phyloP scores from a whole-genome alignment of 2,329 filamentous ascomycete species.

The Arachnomyces sp. region DNA sequence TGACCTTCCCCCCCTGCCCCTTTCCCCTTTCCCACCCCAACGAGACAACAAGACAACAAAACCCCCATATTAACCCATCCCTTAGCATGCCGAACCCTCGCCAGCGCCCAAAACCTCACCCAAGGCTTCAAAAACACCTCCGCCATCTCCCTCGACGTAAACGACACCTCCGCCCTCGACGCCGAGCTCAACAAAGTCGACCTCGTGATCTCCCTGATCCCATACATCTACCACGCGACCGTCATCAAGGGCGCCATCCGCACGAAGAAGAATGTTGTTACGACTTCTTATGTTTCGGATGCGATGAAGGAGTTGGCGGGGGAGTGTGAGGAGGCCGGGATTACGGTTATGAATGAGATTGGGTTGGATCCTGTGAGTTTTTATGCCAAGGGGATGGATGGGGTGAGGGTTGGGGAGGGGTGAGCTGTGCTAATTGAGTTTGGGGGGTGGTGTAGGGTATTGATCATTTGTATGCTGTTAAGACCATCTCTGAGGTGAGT shows the following conservation, averaged over 20 bases:
- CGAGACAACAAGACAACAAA: too few relatives aligned
- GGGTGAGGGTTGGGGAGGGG: background rate
- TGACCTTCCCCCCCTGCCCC: background rate
- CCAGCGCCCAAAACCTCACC: conserved; percentile 65
- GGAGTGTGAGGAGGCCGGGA: conserved; percentile 77
- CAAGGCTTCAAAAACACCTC: conserved; percentile 62
- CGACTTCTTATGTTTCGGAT: conserved; percentile 85
- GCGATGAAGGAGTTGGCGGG: conserved; percentile 85
- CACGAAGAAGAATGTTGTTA: conserved; percentile 92
- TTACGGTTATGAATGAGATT: conserved; percentile 97
- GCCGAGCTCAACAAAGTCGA: conserved; percentile 71
- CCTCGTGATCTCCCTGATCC: conserved; percentile 73
- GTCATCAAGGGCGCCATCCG: conserved; percentile 92
- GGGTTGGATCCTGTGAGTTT: conserved; percentile 45
- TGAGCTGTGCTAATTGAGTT: conserved; percentile 3
- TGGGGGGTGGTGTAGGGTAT: conserved; percentile 21
- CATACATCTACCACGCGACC: conserved; percentile 78
- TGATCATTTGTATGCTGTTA: conserved; percentile 63
- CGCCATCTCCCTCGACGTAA: conserved; percentile 79
- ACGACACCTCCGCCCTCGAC: conserved; percentile 66
- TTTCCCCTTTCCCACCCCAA: too few relatives aligned
- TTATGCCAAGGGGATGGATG: too few relatives aligned
- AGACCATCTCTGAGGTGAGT: conserved; percentile 56
- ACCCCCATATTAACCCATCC: too few relatives aligned
- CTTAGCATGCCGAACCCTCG: conserved; percentile 71